Evolutionary conservation across 495 filamentous ascomycete genomes (phyloP).

Genomic region (Penicillium alfredii): DNA sequence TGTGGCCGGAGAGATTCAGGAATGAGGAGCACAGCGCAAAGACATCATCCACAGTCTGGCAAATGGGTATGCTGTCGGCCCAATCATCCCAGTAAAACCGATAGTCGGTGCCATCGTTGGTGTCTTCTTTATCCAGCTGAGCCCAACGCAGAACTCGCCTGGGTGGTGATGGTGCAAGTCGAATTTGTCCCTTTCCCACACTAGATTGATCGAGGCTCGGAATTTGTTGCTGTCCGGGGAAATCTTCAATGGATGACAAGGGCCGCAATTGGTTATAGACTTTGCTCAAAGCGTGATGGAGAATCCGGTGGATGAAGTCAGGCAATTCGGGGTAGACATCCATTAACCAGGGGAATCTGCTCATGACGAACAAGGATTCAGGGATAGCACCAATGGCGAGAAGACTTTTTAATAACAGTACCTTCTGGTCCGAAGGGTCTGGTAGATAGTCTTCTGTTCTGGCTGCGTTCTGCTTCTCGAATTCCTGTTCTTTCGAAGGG

Average conservation of each 20-base stretch:
- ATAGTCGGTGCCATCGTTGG: constrained; percentile 66
- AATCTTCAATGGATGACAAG: constrained; percentile 28
- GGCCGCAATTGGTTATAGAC: constrained; percentile 55
- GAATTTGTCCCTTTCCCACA: constrained; percentile 59
- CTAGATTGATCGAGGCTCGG: constrained; percentile 56
- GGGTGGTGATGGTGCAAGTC: constrained; percentile 46
- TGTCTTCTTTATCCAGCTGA: constrained; percentile 67
- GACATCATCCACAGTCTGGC: constrained; percentile 83
- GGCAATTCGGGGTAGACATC: constrained; percentile 74
- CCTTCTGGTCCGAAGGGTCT: constrained; percentile 86
- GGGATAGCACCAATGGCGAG: constrained; percentile 89
- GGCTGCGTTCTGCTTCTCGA: constrained; percentile 39
- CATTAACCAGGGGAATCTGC: constrained; percentile 84
- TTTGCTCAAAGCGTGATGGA: constrained; percentile 69
- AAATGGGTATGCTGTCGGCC: constrained; percentile 86
- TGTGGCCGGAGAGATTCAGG: constrained; percentile 75
- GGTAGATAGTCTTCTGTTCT: constrained; percentile 57
- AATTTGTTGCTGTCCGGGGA: constrained; percentile 44
- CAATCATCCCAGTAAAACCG: constrained; percentile 98
- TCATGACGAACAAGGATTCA: constrained; percentile 87
- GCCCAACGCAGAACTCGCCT: constrained; percentile 71
- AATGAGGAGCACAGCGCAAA: constrained; percentile 82
- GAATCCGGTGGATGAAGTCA: constrained; percentile 74
- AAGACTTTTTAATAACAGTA: constrained; percentile 73
- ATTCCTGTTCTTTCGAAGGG: constrained; percentile 46